Evolutionary conservation across 768 basidiomycete genomes (phyloP).

Genomic region (Mrakia blollopis): DNA sequence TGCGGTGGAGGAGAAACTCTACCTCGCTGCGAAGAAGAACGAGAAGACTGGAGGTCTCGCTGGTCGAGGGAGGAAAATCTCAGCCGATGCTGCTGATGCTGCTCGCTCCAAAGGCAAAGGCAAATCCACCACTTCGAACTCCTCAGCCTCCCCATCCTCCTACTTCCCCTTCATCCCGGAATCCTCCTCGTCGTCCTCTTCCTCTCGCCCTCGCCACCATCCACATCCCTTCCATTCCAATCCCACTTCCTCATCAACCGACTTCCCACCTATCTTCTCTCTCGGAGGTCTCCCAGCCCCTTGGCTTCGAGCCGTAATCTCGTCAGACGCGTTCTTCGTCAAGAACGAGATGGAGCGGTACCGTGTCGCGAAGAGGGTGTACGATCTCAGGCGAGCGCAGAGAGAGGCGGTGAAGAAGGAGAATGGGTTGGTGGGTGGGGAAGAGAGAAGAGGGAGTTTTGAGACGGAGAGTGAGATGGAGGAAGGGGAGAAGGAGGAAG

Average conservation of each 20-base stretch:
- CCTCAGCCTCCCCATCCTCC: not conserved
- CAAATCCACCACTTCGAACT: not conserved
- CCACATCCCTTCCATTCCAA: not conserved
- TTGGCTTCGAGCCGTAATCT: slow-evolving; percentile 70
- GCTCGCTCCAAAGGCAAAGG: not conserved
- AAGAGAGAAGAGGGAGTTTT: slow-evolving; percentile 15
- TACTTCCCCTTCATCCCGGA: not conserved
- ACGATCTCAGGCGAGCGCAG: slow-evolving; percentile 61
- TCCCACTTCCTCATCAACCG: slow-evolving; percentile 32
- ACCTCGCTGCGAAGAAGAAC: not conserved
- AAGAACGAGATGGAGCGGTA: slow-evolving; percentile 74
- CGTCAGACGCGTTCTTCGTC: slow-evolving; percentile 75
- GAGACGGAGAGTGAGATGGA: slow-evolving; percentile 31
- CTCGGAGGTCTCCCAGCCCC: slow-evolving; percentile 63
- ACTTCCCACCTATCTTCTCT: slow-evolving; percentile 61
- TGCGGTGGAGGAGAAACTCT: slow-evolving; percentile 53
- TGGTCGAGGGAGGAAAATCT: not conserved
- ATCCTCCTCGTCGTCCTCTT: not conserved
- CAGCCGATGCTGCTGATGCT: not conserved
- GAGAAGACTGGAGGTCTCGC: not conserved
- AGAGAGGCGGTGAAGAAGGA: slow-evolving; percentile 3
- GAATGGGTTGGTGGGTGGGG: not conserved
- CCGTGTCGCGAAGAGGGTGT: slow-evolving; percentile 64
- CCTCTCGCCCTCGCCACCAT: slow-evolving; percentile 26
- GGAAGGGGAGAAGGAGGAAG: slow-evolving; percentile 42